Evolutionary conservation across 768 basidiomycete species (phyloP), one percentile per base, ranked within the genome.

Genomic region (Boletus rubescentipes): DNA sequence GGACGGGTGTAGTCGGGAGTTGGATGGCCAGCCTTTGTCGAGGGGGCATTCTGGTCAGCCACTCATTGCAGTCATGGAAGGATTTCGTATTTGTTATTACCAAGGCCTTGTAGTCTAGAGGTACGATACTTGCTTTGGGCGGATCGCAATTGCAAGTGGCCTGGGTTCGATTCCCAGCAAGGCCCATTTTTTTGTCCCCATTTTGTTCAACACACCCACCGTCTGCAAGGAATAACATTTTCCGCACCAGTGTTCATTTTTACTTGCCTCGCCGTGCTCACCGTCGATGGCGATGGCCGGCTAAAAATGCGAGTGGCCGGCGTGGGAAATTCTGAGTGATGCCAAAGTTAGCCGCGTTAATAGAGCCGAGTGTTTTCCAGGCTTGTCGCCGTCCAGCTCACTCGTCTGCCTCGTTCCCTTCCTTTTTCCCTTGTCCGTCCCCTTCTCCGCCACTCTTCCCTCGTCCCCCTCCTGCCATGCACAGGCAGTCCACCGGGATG

Each of bases 401-500:
- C 44, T 45, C 31, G 39, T 39, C 50, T 41, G 53, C 64, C 65
- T 66, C 64, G 45, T 57, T 58, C 59, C 46, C 39, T 64, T 41
- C 49, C 42, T 54, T 42, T 23, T 21, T 52, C 52, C 45, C 44
- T 37, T 65, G 11, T 44, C 37, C 50, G 11, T 41, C 55, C 45
- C 38, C 61, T 26, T 36, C 49, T 12, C 51, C 18, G 9, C 34
- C 34, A 30, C 20, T 34, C 32, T 47, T 45, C 52, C 31, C 47
- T 53, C 49, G 18, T 34, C 55, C 39, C 7, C 2, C 37, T 2
- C 44, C n/a, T 42, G 26, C 30, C 35, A 70, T 72, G 69, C 79
- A 75, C 55, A 72, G 78, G 67, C 79, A 75, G 71, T 76, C 78
- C 48, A 73, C 77, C 1, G 62, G 61, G 57, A 70, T 77, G 70